phyloP scores from a whole-genome alignment of 2,329 filamentous ascomycete genomes.

The Aspergillus glaucus region DNA sequence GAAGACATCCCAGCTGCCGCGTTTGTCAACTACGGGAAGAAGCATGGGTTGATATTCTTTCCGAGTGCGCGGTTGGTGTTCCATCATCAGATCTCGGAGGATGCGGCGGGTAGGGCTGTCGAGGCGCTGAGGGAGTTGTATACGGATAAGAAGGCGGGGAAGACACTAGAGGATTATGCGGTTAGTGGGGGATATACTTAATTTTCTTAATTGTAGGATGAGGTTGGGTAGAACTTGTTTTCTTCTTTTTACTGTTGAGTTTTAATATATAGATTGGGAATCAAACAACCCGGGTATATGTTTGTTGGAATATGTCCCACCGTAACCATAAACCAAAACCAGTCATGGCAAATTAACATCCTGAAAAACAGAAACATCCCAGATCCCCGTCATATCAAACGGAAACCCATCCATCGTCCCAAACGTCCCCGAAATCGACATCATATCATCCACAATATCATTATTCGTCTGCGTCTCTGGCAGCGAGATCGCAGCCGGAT shows the following conservation, averaged over 20 bases:
- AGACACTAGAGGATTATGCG: neutral
- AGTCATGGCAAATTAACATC: conserved; percentile 26
- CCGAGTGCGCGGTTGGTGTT: conserved; percentile 19
- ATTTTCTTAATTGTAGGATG: no score
- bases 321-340: no score
- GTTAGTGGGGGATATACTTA: conserved; percentile 1
- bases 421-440: conserved; percentile 41
- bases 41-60: conserved; percentile 15
- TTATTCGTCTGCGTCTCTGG: conserved; percentile 41
- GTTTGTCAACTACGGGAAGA: conserved; percentile 15
- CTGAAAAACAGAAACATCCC: conserved; percentile 40
- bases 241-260: neutral
- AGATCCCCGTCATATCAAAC: conserved; percentile 43
- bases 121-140: conserved; percentile 16
- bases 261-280: no score
- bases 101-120: conserved; percentile 14
- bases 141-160: neutral
- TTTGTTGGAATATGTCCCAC: no score
- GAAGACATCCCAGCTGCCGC: conserved; percentile 13
- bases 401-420: conserved; percentile 42
- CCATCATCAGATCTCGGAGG: conserved; percentile 20
- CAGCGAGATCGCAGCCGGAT: conserved; percentile 34
- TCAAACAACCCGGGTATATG: no score
- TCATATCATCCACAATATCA: conserved; percentile 42
- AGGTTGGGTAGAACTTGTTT: neutral